phyloP scores from a whole-genome alignment of 1,139 yeast species.

The Yamadazyma triangularis region DNA sequence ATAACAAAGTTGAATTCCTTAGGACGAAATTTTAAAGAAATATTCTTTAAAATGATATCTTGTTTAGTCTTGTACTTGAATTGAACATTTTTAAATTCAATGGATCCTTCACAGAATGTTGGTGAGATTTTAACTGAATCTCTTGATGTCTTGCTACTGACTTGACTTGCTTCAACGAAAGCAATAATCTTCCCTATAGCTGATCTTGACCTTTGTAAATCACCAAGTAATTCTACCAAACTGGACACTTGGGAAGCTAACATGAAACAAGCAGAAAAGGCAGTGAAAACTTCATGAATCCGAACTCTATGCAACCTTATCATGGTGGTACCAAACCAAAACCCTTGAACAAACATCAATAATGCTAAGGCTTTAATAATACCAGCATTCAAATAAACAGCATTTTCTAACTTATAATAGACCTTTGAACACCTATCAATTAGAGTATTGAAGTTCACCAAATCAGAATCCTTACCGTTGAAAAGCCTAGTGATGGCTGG shows the following conservation, averaged over 20 bases:
- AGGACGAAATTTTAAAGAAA: slow-evolving; percentile 42
- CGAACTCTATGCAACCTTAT: slow-evolving; percentile 46
- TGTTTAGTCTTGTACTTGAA: slow-evolving; percentile 63
- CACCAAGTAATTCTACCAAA: slow-evolving; percentile 49
- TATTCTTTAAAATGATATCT: slow-evolving; percentile 39
- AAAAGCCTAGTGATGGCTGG: slow-evolving; percentile 58
- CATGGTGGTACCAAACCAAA: slow-evolving; percentile 80
- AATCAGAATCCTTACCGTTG: slow-evolving; percentile 54
- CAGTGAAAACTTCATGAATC: slow-evolving; percentile 68
- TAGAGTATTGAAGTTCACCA: slow-evolving; percentile 33
- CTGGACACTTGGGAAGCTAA: slow-evolving; percentile 57
- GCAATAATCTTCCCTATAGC: slow-evolving; percentile 43
- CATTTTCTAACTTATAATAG: slow-evolving; percentile 45
- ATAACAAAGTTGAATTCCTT: slow-evolving; percentile 57
- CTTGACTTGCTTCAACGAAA: slow-evolving; percentile 13
- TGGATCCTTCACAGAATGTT: slow-evolving; percentile 33
- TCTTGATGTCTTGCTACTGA: background rate
- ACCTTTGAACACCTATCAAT: slow-evolving; percentile 43
- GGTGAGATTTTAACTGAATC: slow-evolving; percentile 19
- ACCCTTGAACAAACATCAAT: slow-evolving; percentile 83
- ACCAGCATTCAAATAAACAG: slow-evolving; percentile 55
- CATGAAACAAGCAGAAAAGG: slow-evolving; percentile 76
- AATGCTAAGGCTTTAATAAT: slow-evolving; percentile 53
- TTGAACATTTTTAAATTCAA: slow-evolving; percentile 47
- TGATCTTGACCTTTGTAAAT: slow-evolving; percentile 59